Evolutionary conservation across 2,329 filamentous ascomycete species (phyloP), one percentile per base, ranked within the genome.

Genomic region (Diaporthe ampelina): DNA sequence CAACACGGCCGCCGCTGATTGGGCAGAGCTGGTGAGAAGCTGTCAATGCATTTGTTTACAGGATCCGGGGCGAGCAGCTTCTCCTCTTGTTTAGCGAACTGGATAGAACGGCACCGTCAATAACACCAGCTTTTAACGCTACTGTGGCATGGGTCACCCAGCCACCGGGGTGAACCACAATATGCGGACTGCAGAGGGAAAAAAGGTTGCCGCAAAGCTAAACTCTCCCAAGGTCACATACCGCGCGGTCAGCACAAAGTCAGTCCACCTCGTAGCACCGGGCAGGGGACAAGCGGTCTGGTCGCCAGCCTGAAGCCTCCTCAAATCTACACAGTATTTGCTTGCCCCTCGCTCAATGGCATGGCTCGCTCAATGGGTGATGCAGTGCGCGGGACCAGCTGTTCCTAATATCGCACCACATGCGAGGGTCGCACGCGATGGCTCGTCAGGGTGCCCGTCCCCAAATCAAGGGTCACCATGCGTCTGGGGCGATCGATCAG

Each of bases 401-500:
- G 45, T 32, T 26, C 32, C 45, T 52, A 26, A 67, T 37, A 52
- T 67, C 63, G 63, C 63, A 52, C 45, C 45, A 40, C 63, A 67
- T 67, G 63, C 63, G 63, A 67, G 63, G 63, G 63, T 67, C 43
- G 63, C 45, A 52, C 45, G 63, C 63, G 63, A 52, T 67, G 63
- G 63, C 63, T 35, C 52, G 63, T 67, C 63, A 67, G 63, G 63
- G 63, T 45, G 19, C 15, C 45, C 37, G 3, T 37, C 8, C 45
- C 45, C 63, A 67, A 5, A n/a, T 37, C 63, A 52, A 67, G 63
- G 63, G 29, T 26, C 45, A 67, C 63, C 63, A 67, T 67, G 63
- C 45, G 32, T 9, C 32, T n/a, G 37, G 63, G 13, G 54, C 63
- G 11, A 35, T 24, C 26, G 26, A 65, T 24, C 59, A 65, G 32